Evolutionary conservation across 2,329 filamentous ascomycete genomes (phyloP).

Genomic region (Cytospora chrysosperma): DNA sequence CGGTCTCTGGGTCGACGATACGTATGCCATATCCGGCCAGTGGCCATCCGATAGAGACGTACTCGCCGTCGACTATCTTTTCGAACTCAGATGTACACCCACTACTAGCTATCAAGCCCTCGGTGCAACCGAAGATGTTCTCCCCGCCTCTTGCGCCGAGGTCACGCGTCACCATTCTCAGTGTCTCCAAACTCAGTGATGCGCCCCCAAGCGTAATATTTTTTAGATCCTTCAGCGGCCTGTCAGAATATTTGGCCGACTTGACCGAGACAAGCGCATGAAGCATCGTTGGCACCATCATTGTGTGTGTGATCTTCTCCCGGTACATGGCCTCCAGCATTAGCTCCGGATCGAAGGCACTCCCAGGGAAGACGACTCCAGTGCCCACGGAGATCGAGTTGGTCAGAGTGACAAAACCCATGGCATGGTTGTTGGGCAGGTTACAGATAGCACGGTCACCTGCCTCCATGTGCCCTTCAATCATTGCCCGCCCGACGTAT

Average conservation of each 20-base stretch:
- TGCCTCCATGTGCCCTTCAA: neutral
- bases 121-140: conserved; percentile 13
- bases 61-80: conserved; percentile 6
- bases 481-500: neutral
- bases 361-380: neutral
- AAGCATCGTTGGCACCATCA: conserved; percentile 16
- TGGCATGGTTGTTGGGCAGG: conserved; percentile 17
- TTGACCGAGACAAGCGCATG: conserved; percentile 5
- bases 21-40: neutral
- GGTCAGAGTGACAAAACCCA: conserved; percentile 5
- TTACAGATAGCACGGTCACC: neutral
- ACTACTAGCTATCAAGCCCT: neutral
- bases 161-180: neutral
- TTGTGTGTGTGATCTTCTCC: neutral
- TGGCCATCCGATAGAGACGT: conserved; percentile 11
- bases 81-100: conserved; percentile 1
- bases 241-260: conserved; percentile 1
- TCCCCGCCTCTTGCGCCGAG: conserved; percentile 4
- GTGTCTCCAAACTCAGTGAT: neutral
- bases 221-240: conserved; percentile 4
- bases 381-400: neutral
- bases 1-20: conserved; percentile 13
- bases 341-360: neutral
- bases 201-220: conserved; percentile 7
- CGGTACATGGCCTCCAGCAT: conserved; percentile 12